These are phyloP conservation scores for Fusarium armeniacum DNA, from an alignment of 2,329 filamentous ascomycete genomes.

Conservation along the genomic window DNA sequence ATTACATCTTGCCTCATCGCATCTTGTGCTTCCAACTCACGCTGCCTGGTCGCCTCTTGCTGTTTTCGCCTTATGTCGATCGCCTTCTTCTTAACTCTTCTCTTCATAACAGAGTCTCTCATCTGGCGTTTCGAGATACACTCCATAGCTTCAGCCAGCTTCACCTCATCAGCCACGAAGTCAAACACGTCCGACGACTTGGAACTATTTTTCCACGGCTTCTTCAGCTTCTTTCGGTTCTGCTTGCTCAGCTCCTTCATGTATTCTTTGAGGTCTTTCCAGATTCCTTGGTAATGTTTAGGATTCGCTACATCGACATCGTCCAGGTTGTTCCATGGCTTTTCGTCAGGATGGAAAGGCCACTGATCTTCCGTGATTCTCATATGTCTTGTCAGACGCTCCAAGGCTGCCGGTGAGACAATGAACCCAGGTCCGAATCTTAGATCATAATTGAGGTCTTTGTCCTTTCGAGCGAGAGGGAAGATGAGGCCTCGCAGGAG, in stretches of 20 bases:
- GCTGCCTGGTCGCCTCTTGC: not conserved
- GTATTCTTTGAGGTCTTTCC: not conserved
- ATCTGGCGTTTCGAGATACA: not conserved
- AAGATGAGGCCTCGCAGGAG: conserved; percentile 33
- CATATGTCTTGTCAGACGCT: conserved; percentile 28
- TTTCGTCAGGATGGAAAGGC: conserved; percentile 10
- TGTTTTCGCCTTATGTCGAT: not conserved
- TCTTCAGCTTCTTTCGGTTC: not conserved
- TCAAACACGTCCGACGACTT: not conserved
- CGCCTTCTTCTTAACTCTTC: not conserved
- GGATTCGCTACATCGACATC: not conserved
- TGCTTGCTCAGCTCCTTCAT: conserved; percentile 1
- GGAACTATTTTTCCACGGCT: not conserved
- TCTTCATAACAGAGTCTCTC: not conserved
- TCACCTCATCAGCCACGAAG: conserved; percentile 2
- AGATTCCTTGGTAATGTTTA: not conserved
- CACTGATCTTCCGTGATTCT: conserved; percentile 26
- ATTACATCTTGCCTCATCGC: not conserved
- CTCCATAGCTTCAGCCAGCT: not conserved
- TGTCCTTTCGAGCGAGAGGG: conserved; percentile 5
- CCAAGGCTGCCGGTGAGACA: not conserved
- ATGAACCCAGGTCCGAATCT: not conserved
- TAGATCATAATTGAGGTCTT: not conserved
- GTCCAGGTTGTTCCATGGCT: not conserved
- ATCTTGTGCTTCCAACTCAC: not conserved